A percentile compares a stretch with the other conserved stretches of the same genome.
Conservation (phyloP, 2,329 filamentous ascomycete genomes). For the Thyridium curvatum region DNA sequence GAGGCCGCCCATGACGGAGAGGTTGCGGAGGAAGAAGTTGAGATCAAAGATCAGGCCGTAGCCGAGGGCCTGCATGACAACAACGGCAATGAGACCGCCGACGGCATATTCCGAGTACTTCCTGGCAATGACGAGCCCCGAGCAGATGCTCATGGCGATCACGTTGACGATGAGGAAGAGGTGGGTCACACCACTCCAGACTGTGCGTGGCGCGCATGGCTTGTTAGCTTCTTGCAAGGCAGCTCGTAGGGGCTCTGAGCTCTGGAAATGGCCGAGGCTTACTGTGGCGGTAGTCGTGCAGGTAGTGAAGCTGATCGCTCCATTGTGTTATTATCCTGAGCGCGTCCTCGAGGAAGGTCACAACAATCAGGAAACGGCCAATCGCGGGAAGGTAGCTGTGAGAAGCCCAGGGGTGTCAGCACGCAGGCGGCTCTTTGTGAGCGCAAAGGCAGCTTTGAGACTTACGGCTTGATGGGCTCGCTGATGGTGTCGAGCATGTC, state of each 20-base stretch:
- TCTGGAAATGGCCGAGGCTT: slow-evolving; percentile 33
- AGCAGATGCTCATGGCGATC: slow-evolving; percentile 77
- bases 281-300: slow-evolving; percentile 91
- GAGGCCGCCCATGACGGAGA: slow-evolving; percentile 93
- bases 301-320: slow-evolving; percentile 87
- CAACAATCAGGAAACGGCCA: slow-evolving; percentile 94
- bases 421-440: slow-evolving; percentile 12
- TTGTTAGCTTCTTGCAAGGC: slow-evolving; percentile 14
- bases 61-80: slow-evolving; percentile 87
- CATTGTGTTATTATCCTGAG: slow-evolving; percentile 96
- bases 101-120: slow-evolving; percentile 94
- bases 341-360: slow-evolving; percentile 96
- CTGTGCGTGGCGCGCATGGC: slow-evolving; percentile 40
- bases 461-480: slow-evolving; percentile 92
- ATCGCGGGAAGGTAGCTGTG: slow-evolving; percentile 85
- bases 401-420: slow-evolving; percentile 48
- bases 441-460: too few relatives aligned
- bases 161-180: slow-evolving; percentile 90
- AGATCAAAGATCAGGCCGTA: slow-evolving; percentile 98
- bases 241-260: not conserved
- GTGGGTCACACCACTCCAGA: slow-evolving; percentile 83
- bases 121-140: slow-evolving; percentile 79
- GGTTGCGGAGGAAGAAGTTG: slow-evolving; percentile 99
- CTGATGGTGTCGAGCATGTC: slow-evolving; percentile 81
- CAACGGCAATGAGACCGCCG: slow-evolving; percentile 80